Conservation (phyloP, 495 filamentous ascomycete genomes). For the Aspergillus campestris region DNA sequence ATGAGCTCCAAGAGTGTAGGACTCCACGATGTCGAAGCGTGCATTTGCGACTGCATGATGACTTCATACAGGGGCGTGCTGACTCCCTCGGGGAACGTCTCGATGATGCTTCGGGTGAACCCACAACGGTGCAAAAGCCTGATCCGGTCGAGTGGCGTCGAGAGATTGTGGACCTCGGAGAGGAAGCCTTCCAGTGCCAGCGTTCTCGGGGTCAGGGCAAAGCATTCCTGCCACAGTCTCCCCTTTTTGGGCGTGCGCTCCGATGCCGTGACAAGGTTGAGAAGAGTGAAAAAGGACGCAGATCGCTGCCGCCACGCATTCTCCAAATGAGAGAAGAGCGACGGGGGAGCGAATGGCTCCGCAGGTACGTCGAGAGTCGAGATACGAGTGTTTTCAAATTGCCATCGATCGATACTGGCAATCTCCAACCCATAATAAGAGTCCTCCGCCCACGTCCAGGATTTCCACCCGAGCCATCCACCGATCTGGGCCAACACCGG, state of each 20-base stretch:
- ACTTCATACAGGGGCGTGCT: constrained; percentile 70
- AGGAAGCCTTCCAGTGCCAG: constrained; percentile 54
- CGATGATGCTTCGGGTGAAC: constrained; percentile 39
- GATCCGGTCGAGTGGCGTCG: constrained; percentile 28
- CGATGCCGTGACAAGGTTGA: constrained; percentile 43
- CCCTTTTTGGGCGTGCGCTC: constrained; percentile 31
- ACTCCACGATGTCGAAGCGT: constrained; percentile 71
- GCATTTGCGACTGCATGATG: constrained; percentile 72
- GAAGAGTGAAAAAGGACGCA: constrained; percentile 51
- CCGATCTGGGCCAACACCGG: constrained; percentile 72
- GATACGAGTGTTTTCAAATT: constrained; percentile 50
- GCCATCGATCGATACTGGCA: constrained; percentile 49
- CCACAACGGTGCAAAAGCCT: constrained; percentile 39
- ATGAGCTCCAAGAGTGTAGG: constrained; percentile 63
- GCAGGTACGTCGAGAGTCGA: constrained; percentile 35
- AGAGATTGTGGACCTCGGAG: constrained; percentile 23
- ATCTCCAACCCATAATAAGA: constrained; percentile 65
- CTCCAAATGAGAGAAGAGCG: constrained; percentile 61
- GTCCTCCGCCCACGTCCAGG: constrained; percentile 50
- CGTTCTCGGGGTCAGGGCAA: constrained; percentile 54
- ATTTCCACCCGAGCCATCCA: constrained; percentile 73
- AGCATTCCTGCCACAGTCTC: constrained; percentile 34
- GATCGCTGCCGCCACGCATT: constrained; percentile 22
- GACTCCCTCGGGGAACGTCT: constrained; percentile 78
- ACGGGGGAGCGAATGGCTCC: constrained; percentile 59